Percentiles rank a stretch among this genome's conserved stretches.
Conservation (phyloP, 1,284 basidiomycete species). For the Papiliotrema laurentii region DNA sequence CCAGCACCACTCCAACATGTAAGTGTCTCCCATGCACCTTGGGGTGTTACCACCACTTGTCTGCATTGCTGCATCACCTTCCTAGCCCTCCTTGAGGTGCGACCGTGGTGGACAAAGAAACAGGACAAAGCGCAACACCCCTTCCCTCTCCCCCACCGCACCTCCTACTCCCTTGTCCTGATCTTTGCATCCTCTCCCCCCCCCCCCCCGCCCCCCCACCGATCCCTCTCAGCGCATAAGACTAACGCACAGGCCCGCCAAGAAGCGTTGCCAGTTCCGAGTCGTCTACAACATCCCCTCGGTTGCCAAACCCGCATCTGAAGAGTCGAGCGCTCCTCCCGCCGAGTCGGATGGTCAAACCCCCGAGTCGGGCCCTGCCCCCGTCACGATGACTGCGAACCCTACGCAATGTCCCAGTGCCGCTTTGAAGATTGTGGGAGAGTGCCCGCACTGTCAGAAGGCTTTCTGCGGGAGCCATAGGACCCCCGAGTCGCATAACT, state of each 20-base stretch:
- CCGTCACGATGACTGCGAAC: constrained; percentile 45
- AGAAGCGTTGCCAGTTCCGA: constrained; percentile 47
- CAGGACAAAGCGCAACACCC: too few relatives aligned
- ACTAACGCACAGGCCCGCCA: constrained; percentile 47
- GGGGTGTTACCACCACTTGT: too few relatives aligned
- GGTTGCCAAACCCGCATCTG: constrained; percentile 13
- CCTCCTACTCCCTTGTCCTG: too few relatives aligned
- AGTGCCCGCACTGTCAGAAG: constrained; percentile 49
- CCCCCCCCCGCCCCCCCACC: not conserved
- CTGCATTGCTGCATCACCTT: too few relatives aligned
- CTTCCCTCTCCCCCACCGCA: too few relatives aligned
- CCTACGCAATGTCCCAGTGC: constrained; percentile 45
- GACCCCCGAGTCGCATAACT: constrained; percentile 49
- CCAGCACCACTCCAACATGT: constrained; percentile 7
- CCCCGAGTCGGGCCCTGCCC: too few relatives aligned
- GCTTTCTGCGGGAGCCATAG: constrained; percentile 48
- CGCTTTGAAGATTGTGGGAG: constrained; percentile 46
- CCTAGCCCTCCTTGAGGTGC: not conserved
- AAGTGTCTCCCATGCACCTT: constrained; percentile 5
- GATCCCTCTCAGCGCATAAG: too few relatives aligned
- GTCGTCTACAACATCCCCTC: constrained; percentile 48
- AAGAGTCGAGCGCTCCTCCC: constrained; percentile 8
- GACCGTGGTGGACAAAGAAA: too few relatives aligned
- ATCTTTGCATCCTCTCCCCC: not conserved
- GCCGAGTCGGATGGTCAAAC: constrained; percentile 25